Evolutionary conservation across 306 rosid species (phyloP).

Genomic region (Gynostemma pentaphyllum): DNA sequence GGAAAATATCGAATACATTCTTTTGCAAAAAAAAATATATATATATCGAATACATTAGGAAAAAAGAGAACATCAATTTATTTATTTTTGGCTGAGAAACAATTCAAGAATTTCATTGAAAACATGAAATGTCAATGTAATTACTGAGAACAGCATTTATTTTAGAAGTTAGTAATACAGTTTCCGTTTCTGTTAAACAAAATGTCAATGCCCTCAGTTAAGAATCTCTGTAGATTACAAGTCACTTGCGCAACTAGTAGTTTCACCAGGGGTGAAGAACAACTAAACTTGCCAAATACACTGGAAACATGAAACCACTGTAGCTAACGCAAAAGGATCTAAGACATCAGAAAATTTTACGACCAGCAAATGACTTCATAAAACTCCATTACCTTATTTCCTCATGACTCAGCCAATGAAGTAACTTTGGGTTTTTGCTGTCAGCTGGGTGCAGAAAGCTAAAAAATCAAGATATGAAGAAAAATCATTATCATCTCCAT

Average conservation of each 20-base stretch:
- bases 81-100: too few species aligned
- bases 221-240: background rate
- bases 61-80: too few species aligned
- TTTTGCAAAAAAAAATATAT: too few species aligned
- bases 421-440: constrained; percentile 68
- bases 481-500: constrained; percentile 5
- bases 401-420: constrained; percentile 83
- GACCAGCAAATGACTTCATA: constrained; percentile 6
- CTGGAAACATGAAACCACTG: background rate
- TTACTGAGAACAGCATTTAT: background rate
- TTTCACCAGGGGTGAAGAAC: background rate
- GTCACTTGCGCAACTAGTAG: background rate
- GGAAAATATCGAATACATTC: background rate
- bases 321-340: background rate
- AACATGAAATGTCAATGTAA: too few species aligned
- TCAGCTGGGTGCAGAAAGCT: constrained; percentile 96
- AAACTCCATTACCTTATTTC: constrained; percentile 59
- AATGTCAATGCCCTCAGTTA: background rate
- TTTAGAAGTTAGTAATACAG: too few species aligned
- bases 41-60: background rate
- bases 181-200: background rate
- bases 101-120: too few species aligned
- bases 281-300: background rate
- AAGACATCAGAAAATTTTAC: background rate
- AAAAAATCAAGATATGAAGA: background rate